Percentiles rank a stretch among this genome's conserved stretches.
phyloP scores from a whole-genome alignment of 2,329 filamentous ascomycete species.

The Annulohypoxylon truncatum region DNA sequence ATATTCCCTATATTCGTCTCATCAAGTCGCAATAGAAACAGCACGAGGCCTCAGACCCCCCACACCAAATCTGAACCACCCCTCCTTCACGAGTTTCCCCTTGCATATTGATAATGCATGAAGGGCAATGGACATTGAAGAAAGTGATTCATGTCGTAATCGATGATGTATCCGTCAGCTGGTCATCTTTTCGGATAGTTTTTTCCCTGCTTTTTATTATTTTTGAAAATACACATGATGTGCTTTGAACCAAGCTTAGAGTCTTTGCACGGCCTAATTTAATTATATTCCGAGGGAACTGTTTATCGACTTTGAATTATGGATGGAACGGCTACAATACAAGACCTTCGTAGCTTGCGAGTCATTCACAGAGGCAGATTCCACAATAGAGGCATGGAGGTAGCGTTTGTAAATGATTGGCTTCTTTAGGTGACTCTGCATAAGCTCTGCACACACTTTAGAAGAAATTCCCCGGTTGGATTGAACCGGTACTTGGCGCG shows the following conservation, averaged over 20 bases:
- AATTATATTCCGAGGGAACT: not conserved
- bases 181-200: slow-evolving; percentile 1
- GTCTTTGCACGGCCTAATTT: not conserved
- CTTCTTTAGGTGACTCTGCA: slow-evolving; percentile 14
- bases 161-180: slow-evolving; percentile 20
- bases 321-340: slow-evolving; percentile 1
- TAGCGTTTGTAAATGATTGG: slow-evolving; percentile 20
- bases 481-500: slow-evolving; percentile 31
- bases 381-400: not conserved
- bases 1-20: slow-evolving; percentile 30
- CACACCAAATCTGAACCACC: slow-evolving; percentile 33
- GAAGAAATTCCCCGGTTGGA: slow-evolving; percentile 37
- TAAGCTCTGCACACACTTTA: slow-evolving; percentile 34
- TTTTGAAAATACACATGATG: not conserved
- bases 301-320: not conserved
- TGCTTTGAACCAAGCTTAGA: not conserved
- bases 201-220: not conserved
- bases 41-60: slow-evolving; percentile 34
- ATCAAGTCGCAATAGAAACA: slow-evolving; percentile 31
- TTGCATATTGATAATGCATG: slow-evolving; percentile 41
- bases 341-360: not conserved
- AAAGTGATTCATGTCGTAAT: slow-evolving; percentile 32
- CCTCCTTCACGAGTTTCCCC: slow-evolving; percentile 33
- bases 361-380: slow-evolving; percentile 6
- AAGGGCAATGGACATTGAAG: slow-evolving; percentile 33